Conservation (phyloP, 768 basidiomycete species). For the Hygrocybe coccinea region DNA sequence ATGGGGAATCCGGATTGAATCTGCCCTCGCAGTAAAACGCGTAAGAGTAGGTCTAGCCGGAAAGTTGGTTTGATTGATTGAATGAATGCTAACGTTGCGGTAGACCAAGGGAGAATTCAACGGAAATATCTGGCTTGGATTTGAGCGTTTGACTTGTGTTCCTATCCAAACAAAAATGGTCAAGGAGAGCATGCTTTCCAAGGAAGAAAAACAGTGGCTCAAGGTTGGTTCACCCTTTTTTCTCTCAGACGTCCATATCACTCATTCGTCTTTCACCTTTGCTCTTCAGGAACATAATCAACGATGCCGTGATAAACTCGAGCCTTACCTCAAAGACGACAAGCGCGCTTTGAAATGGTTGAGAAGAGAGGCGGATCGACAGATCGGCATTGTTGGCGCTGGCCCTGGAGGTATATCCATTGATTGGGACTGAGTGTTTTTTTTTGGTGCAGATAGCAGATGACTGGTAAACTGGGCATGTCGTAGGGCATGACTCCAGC, state of each 20-base stretch:
- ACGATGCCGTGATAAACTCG: conserved; percentile 58
- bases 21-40: conserved; percentile 68
- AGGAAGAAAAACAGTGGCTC: conserved; percentile 84
- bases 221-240: conserved; percentile 43
- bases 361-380: conserved; percentile 67
- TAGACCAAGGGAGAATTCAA: conserved; percentile 71
- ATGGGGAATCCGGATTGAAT: conserved; percentile 93
- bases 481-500: background rate
- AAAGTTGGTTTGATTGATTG: conserved; percentile 11
- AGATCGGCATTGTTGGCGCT: conserved; percentile 62
- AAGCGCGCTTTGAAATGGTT: conserved; percentile 80
- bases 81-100: background rate
- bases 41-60: conserved; percentile 41
- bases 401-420: conserved; percentile 69
- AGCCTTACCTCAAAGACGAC: conserved; percentile 67
- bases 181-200: conserved; percentile 75
- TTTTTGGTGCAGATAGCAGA: background rate
- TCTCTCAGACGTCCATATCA: background rate
- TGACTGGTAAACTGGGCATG: background rate
- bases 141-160: conserved; percentile 89
- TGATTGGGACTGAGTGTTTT: conserved; percentile 69
- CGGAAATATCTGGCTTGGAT: conserved; percentile 78
- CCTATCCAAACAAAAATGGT: conserved; percentile 92
- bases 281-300: conserved; percentile 71
- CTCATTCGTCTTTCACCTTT: background rate